These are phyloP conservation scores for Isatis lusitanica DNA, from an alignment of 441 rosid species.

Conservation along the genomic window DNA sequence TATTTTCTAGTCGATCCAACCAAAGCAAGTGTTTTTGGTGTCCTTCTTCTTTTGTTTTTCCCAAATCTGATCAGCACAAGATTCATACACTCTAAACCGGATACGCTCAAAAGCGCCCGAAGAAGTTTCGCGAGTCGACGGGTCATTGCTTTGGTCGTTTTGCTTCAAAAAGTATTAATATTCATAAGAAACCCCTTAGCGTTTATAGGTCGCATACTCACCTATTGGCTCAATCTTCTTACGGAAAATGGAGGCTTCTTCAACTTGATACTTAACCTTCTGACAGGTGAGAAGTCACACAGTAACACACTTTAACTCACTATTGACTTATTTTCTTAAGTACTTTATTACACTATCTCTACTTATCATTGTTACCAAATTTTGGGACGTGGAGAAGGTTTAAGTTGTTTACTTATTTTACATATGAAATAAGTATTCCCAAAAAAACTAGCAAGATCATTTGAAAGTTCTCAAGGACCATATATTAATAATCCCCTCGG, in stretches of 20 bases:
- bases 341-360: background rate
- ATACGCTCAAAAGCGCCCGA: slow-evolving; percentile 37
- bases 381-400: background rate
- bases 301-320: background rate
- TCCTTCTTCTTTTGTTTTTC: slow-evolving; percentile 43
- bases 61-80: slow-evolving; percentile 35
- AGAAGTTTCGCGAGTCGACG: slow-evolving; percentile 42
- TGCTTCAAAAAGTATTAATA: slow-evolving; percentile 42
- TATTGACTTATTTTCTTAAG: background rate
- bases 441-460: background rate
- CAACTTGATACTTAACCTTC: slow-evolving; percentile 30
- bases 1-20: slow-evolving; percentile 28
- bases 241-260: slow-evolving; percentile 47
- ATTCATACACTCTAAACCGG: slow-evolving; percentile 47
- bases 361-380: background rate
- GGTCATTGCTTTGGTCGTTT: slow-evolving; percentile 49
- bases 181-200: slow-evolving; percentile 45
- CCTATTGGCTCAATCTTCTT: slow-evolving; percentile 47
- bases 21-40: slow-evolving; percentile 54
- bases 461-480: slow-evolving; percentile 3
- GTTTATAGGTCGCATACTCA: slow-evolving; percentile 36
- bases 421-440: background rate
- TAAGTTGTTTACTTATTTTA: background rate
- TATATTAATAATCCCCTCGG: background rate
- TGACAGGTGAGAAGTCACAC: slow-evolving; percentile 43